phyloP scores from a whole-genome alignment of 2,329 filamentous ascomycete species.

The Aspergillus sp. region DNA sequence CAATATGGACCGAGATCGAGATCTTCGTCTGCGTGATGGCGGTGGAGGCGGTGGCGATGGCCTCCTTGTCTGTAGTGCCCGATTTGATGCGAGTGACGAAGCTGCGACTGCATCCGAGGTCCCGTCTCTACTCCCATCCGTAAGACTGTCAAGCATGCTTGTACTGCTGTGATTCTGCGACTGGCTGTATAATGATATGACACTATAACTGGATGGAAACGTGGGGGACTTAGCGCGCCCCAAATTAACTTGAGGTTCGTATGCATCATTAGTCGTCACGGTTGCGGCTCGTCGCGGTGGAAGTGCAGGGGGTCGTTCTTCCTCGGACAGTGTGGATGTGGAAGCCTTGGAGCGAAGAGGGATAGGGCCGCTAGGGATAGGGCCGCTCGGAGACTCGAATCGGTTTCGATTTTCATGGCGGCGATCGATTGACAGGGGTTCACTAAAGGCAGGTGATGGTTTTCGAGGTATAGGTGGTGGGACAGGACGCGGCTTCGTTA shows the following conservation, averaged over 20 bases:
- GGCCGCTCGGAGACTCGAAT: constrained; percentile 10
- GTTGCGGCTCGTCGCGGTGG: constrained; percentile 24
- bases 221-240: constrained; percentile 12
- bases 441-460: background rate
- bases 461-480: constrained; percentile 20
- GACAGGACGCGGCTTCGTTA: constrained; percentile 16
- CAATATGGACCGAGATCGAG: constrained; percentile 37
- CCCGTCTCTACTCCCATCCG: constrained; percentile 35
- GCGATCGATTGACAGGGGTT: background rate
- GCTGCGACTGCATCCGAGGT: constrained; percentile 49
- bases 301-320: constrained; percentile 25
- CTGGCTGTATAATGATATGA: constrained; percentile 25
- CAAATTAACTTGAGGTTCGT: constrained; percentile 10
- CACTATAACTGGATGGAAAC: constrained; percentile 26
- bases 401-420: background rate
- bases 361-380: constrained; percentile 18
- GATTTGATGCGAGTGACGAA: constrained; percentile 46
- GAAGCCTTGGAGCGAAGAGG: constrained; percentile 15
- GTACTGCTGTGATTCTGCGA: constrained; percentile 25
- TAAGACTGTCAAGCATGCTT: constrained; percentile 23
- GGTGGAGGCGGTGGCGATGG: constrained; percentile 36
- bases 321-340: constrained; percentile 16
- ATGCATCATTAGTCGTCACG: background rate
- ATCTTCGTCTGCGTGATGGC: constrained; percentile 38
- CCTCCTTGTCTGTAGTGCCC: constrained; percentile 39